Evolutionary conservation across 371 early-diverging fungal species (phyloP), one percentile per base, ranked within the genome.

Genomic region (Syncephalastrum racemosum): DNA sequence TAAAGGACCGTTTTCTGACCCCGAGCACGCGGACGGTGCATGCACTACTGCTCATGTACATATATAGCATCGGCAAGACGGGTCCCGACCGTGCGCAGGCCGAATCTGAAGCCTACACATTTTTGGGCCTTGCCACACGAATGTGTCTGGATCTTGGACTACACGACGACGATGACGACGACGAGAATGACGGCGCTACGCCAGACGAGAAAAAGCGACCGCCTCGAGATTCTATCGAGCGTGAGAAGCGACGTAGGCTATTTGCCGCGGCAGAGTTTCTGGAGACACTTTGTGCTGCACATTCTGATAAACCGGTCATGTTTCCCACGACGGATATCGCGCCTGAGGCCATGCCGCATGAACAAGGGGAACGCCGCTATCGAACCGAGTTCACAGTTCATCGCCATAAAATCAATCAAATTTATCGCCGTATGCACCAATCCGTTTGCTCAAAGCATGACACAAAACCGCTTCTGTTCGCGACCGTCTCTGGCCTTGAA

Each of bases 21-120:
- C 68, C 76, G 8, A 71, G 59, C 22, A 44, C 74, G 7, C 69
- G 67, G 19, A 79, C 77, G 1, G 71, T 74, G 60, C 71, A 72
- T 43, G 74, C 72, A 7, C 53, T 79, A 10, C 46, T 79, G 25
- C 61, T 79, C 12, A 71, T 79, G 74, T 79, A 79, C 15, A 73
- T 76, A 18, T 79, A 79, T 56, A 67, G 71, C 14, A 74, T 79
- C 56, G 80, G 80, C 6, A 75, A 63, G 27, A 61, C 64, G 0
- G 67, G 71, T 2, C 52, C 56, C 5, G 56, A 58, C 6, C 43
- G 64, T 27, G 31, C 50, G 15, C 39, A 71, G n/a, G 63, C 70
- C 7, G 71, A 70, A 56, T 76, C 76, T 3, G 76, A 75, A 27
- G 80, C 80, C 4, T 79, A 79, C 31, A 71, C 71, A 16, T 74